Base-by-base conservation (phyloP, 129 eudicot genomes). In the Helichrysum umbraculigerum region DNA sequence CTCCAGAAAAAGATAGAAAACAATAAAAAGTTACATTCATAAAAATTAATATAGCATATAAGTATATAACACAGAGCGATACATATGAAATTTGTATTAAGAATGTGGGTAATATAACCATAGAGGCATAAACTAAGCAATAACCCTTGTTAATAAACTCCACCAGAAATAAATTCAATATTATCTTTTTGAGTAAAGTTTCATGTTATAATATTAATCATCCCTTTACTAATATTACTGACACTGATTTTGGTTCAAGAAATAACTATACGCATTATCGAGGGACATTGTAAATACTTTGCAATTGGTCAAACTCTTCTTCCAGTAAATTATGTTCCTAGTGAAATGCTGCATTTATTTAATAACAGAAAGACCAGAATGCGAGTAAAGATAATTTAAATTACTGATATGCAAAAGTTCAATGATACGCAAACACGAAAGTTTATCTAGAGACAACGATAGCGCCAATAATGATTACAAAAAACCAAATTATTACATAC, bases 401-500 rank as follows among this genome's bases (percentile, higher is more conserved):
- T 16, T 16, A 54, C 22, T 52, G 7, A 54, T 17, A 17, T n/a
- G 59, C 59, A 54, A 54, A 54, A 54, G n/a, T 3, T 9, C 47
- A 41, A 14, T 57, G 62, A 56, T 57, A 20, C 12, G 6, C 28
- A 3, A 57, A 19, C 29, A 19, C 15, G 14, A 20, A n/a, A 7
- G 22, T 20, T 57, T n/a, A n/a, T n/a, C 9, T 21, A n/a, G 62
- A 57, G 28, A 21, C 62, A n/a, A 19, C 5, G 62, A 47, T 33
- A 33, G 32, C 67, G 1, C 74, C 5, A 21, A 19, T 14, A 25
- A 42, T 12, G 33, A 25, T 69, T 6, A 20, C 29, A 69, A 14
- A 32, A 66, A 66, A 35, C 2, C 20, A 69, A 44, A 50, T 58
- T 59, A 42, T 19, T 35, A 39, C 47, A 39, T 84, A 94, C 99